These are phyloP conservation scores for Leptographium lundbergii DNA, from an alignment of 2,329 filamentous ascomycete species.

Conservation along the genomic window DNA sequence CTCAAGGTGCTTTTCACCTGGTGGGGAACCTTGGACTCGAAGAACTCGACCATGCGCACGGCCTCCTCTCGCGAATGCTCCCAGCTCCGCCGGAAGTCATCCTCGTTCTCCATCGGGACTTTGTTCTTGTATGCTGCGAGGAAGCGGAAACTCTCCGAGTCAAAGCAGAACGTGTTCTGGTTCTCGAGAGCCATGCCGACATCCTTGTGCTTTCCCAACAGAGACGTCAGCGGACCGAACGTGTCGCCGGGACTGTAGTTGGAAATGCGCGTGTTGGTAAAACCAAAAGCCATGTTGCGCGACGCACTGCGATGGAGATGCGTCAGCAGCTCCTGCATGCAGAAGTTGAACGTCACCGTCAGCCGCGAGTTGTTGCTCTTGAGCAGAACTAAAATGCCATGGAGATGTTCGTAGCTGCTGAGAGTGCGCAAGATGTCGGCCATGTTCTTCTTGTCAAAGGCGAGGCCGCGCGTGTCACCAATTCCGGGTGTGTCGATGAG, in stretches of 20 bases:
- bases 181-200: slow-evolving; percentile 18
- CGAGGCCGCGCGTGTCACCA: slow-evolving; percentile 25
- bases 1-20: slow-evolving; percentile 23
- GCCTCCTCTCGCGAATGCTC: slow-evolving; percentile 20
- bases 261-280: slow-evolving; percentile 27
- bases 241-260: slow-evolving; percentile 29
- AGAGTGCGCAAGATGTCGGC: slow-evolving; percentile 24
- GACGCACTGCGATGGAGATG: slow-evolving; percentile 25
- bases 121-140: slow-evolving; percentile 23
- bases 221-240: slow-evolving; percentile 19
- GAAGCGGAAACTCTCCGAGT: slow-evolving; percentile 30
- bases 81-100: slow-evolving; percentile 24
- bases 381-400: slow-evolving; percentile 29
- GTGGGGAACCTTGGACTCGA: slow-evolving; percentile 19
- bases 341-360: slow-evolving; percentile 25
- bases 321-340: slow-evolving; percentile 25
- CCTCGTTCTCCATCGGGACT: slow-evolving; percentile 17
- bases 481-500: slow-evolving; percentile 31
- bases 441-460: slow-evolving; percentile 25
- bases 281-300: slow-evolving; percentile 28
- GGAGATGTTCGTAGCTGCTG: slow-evolving; percentile 21
- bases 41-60: slow-evolving; percentile 18
- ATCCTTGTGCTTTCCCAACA: slow-evolving; percentile 19
- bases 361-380: slow-evolving; percentile 26
- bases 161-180: slow-evolving; percentile 27